Percentiles rank a stretch among this genome's conserved stretches.
These are phyloP conservation scores for Brassica cretica DNA, from an alignment of 345 rosid genomes.

Conservation along the genomic window DNA sequence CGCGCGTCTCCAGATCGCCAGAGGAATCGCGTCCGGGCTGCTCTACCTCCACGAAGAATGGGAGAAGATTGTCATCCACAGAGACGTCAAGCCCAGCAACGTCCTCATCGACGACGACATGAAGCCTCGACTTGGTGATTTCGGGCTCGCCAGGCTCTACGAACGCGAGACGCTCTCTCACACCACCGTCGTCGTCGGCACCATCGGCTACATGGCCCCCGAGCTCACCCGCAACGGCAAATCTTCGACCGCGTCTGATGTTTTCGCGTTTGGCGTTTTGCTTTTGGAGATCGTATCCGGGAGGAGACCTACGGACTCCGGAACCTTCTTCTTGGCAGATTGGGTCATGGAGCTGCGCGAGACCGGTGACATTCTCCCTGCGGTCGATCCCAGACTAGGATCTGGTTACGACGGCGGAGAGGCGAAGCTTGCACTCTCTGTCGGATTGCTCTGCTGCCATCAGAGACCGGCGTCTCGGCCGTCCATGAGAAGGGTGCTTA, in stretches of 20 bases:
- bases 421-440: neutral
- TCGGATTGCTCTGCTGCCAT: neutral
- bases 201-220: neutral
- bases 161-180: neutral
- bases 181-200: neutral
- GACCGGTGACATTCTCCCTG: neutral
- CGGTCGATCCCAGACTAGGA: neutral
- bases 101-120: neutral
- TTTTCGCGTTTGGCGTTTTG: neutral
- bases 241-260: neutral
- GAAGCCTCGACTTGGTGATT: neutral
- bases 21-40: slow-evolving; percentile 52
- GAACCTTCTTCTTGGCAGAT: neutral
- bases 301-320: neutral
- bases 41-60: neutral
- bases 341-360: neutral
- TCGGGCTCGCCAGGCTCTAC: slow-evolving; percentile 1
- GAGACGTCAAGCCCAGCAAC: neutral
- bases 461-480: neutral
- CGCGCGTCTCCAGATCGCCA: slow-evolving; percentile 47
- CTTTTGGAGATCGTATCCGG: neutral
- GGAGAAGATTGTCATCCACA: neutral
- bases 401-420: neutral
- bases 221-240: neutral
- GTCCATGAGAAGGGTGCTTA: neutral